Evolutionary conservation across 805 yeast species (phyloP), one percentile per base, ranked within the genome.

Genomic region (Candida ulmi): DNA sequence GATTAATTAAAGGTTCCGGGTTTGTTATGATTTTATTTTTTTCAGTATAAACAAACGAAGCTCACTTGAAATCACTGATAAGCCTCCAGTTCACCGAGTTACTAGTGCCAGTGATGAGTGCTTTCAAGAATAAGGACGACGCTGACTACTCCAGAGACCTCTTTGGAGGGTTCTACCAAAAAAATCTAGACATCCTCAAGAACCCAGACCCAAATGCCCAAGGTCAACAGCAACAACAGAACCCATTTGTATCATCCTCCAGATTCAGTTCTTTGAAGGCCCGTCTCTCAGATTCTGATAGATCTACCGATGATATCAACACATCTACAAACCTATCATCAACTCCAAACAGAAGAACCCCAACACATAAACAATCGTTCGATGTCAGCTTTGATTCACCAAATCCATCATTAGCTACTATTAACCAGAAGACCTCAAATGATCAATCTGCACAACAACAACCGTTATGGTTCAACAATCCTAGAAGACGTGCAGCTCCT

Each of bases 401-500:
- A 18, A 52, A 47, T 21, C 50, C 46, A 1, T 44, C 57, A 11
- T 19, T 55, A 17, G 52, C 56, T 8, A 23, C 40, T 8, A 52
- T 55, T 29, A 54, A 54, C 34, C 50, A 50, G 41, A 52, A 44
- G 42, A 42, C 52, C 31, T 15, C 7, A 9, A 41, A 38, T 17
- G 36, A 47, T 2, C 27, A 19, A 17, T 29, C 29, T 7, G 41
- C 39, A 27, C 37, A 37, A 23, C 33, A 35, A 17, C 48, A 52
- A 9, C 66, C 66, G 7, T 51, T 51, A 17, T 69, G 69, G 71
- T 65, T 55, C 43, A 62, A 64, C 32, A 63, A 64, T 35, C 65
- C 71, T n/a, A 69, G 65, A 42, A 68, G 69, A 43, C 61, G 79
- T 41, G 56, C 62, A 2, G 61, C 69, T n/a, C 78, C 80, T 8